Base-by-base conservation (phyloP, 768 basidiomycete species). In the Agrocybe pediades region DNA sequence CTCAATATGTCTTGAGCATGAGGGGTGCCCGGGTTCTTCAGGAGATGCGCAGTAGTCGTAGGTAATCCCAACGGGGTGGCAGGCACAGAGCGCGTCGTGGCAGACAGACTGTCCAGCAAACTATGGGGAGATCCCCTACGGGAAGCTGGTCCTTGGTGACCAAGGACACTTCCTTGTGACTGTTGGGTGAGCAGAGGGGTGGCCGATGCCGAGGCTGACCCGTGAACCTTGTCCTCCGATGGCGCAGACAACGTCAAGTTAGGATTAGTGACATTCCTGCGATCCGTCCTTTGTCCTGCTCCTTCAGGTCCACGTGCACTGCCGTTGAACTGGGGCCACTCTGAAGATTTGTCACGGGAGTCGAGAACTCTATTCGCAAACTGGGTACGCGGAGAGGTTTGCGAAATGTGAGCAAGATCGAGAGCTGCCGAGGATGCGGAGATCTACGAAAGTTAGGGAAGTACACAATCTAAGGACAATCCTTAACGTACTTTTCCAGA, bases 281-380 rank as follows among this genome's bases (percentile, higher is more conserved):
- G 81, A 51, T 90, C 88, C 25, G 73, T 62, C 50, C 87, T 81
- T 39, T 78, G 74, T 40, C 71, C 65, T 26, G 83, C 60, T 11
- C 77, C 75, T 30, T 92, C 90, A 27, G 84, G 83, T 24, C 76
- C 80, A 62, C 88, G 84, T 41, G 78, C 66, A 43, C 79, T 78
- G 23, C 81, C 82, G 42, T 83, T 76, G 71, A 94, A 97, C 68
- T 94, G 92, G 26, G 95, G 92, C 95, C 95, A 98, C 68, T 97
- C 95, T 1, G 93, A 93, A 8, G 90, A 79, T 67, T 86, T 88
- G 65, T 87, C 87, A 27, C 82, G 77, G 43, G 76, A 69, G 27
- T 88, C 86, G 56, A 81, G 71, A 23, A 71, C 65, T 41, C 86
- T 84, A 55, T 73, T 69, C 25, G 76, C 66, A 55, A 84, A 84